phyloP scores from a whole-genome alignment of 2,329 filamentous ascomycete genomes.

The Hypoxylon sp. region DNA sequence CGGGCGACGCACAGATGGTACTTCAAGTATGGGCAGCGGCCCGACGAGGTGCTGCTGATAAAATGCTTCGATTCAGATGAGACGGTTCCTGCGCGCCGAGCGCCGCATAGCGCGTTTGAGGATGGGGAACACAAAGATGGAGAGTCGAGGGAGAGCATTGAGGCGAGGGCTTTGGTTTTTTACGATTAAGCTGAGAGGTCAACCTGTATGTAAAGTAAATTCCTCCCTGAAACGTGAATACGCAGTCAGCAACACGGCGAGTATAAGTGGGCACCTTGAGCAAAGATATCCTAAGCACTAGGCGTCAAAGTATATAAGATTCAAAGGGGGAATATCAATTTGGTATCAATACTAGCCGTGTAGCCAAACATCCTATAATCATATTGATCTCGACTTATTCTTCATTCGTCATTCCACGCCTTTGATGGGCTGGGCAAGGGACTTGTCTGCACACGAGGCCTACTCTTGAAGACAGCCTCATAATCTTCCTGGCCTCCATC shows the following conservation, averaged over 20 bases:
- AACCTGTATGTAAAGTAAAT: too few species aligned
- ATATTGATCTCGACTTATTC: constrained; percentile 4
- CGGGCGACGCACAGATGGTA: constrained; percentile 62
- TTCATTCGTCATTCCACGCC: constrained; percentile 38
- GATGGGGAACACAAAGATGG: constrained; percentile 59
- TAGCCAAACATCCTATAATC: constrained; percentile 8
- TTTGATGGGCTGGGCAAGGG: constrained; percentile 68
- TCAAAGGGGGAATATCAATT: constrained; percentile 27
- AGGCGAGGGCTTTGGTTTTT: constrained; percentile 66
- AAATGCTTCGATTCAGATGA: constrained; percentile 69
- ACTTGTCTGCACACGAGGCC: constrained; percentile 83
- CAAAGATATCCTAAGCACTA: background rate
- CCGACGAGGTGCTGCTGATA: constrained; percentile 66
- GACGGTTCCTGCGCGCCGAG: constrained; percentile 61
- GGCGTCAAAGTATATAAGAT: background rate
- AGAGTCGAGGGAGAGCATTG: constrained; percentile 65
- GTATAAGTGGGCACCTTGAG: too few species aligned
- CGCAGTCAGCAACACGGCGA: too few species aligned
- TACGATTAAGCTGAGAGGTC: constrained; percentile 50
- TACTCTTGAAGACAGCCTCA: constrained; percentile 86
- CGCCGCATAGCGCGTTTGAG: constrained; percentile 67
- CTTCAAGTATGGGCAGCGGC: constrained; percentile 62
- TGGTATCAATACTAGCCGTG: constrained; percentile 29
- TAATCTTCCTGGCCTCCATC: constrained; percentile 65
- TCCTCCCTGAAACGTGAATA: too few species aligned